Evolutionary conservation across 2,329 filamentous ascomycete species (phyloP).

Genomic region (Albifimbria verrucaria): DNA sequence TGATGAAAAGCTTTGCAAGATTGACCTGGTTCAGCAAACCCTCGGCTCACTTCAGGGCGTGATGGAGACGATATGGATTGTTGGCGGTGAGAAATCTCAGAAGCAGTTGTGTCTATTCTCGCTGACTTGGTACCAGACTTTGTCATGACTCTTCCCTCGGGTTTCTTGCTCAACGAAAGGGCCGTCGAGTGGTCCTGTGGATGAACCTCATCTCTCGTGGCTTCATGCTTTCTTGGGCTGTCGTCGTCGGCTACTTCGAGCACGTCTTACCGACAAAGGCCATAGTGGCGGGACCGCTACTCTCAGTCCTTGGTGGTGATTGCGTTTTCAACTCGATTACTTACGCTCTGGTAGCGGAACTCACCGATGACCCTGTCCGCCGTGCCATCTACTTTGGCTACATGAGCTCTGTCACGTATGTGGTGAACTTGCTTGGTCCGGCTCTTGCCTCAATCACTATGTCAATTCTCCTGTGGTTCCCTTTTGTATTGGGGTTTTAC

Average conservation of each 20-base stretch:
- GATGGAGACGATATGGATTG: slow-evolving; percentile 48
- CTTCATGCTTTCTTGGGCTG: slow-evolving; percentile 21
- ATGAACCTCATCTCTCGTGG: slow-evolving; percentile 38
- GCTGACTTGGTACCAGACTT: slow-evolving; percentile 32
- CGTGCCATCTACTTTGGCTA: slow-evolving; percentile 49
- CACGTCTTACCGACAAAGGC: slow-evolving; percentile 17
- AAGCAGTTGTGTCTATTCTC: background rate
- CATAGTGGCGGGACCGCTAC: slow-evolving; percentile 35
- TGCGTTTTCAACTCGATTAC: slow-evolving; percentile 49
- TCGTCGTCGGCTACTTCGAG: slow-evolving; percentile 16
- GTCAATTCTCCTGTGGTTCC: slow-evolving; percentile 39
- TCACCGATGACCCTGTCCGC: slow-evolving; percentile 41
- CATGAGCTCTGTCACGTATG: slow-evolving; percentile 45
- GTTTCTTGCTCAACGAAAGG: slow-evolving; percentile 41
- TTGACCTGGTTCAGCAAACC: slow-evolving; percentile 45
- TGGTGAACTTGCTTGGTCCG: slow-evolving; percentile 43
- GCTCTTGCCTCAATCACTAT: slow-evolving; percentile 44
- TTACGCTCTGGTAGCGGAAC: slow-evolving; percentile 40
- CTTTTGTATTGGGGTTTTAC: slow-evolving; percentile 27
- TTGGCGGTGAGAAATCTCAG: slow-evolving; percentile 32
- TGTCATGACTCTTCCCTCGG: slow-evolving; percentile 45
- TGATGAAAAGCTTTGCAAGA: slow-evolving; percentile 51
- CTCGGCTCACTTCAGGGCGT: slow-evolving; percentile 51
- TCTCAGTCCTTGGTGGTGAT: slow-evolving; percentile 46
- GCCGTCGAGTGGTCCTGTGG: slow-evolving; percentile 35